Percentiles rank a stretch among this genome's conserved stretches.
Evolutionary conservation across 106 monocot species (phyloP).

Genomic region (Dioscorea alata): DNA sequence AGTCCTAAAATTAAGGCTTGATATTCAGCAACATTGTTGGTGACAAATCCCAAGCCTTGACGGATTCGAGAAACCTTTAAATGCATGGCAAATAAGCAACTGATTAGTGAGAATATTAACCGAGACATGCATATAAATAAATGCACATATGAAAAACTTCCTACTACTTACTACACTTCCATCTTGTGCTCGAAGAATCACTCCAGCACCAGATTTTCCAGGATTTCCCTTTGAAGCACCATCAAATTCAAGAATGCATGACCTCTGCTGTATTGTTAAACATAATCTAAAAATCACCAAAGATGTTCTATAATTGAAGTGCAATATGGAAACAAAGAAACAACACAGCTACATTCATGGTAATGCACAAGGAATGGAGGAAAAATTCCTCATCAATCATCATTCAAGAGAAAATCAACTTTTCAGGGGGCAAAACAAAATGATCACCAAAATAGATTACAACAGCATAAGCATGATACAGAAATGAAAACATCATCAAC

Average conservation of each 20-base stretch:
- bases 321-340: too few species aligned
- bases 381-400: too few species aligned
- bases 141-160: too few species aligned
- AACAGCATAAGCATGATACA: not conserved
- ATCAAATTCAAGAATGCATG: conserved; percentile 71
- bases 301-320: too few species aligned
- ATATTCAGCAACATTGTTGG: conserved; percentile 83
- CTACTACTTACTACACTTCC: conserved; percentile 47
- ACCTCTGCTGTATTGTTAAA: conserved; percentile 13
- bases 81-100: not conserved
- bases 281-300: too few species aligned
- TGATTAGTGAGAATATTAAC: too few species aligned
- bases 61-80: conserved; percentile 53
- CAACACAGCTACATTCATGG: too few species aligned
- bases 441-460: too few species aligned
- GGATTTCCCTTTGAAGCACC: conserved; percentile 82
- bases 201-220: conserved; percentile 74
- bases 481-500: not conserved
- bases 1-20: conserved; percentile 65
- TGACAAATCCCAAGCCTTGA: conserved; percentile 62
- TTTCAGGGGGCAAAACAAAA: too few species aligned
- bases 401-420: too few species aligned
- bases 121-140: too few species aligned
- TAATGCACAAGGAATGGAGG: too few species aligned
- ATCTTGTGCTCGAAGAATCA: conserved; percentile 43